Conservation (phyloP, 2,329 filamentous ascomycete genomes). For the Pseudopithomyces maydicus region DNA sequence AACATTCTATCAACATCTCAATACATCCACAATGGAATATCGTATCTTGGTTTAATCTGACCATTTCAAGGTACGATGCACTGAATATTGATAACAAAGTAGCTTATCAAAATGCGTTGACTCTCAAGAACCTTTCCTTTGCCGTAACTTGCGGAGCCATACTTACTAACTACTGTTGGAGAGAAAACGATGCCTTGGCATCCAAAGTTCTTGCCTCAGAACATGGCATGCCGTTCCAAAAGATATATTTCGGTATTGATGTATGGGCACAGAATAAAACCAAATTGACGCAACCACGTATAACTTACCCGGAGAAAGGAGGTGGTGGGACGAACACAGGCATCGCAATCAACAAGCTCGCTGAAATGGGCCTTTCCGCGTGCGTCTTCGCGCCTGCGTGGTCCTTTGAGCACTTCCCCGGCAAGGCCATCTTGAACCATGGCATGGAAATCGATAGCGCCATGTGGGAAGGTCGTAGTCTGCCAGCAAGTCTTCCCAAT, state of each 20-base stretch:
- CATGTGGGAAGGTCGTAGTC: constrained; percentile 42
- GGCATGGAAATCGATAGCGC: constrained; percentile 33
- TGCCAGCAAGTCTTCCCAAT: constrained; percentile 22
- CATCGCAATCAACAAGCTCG: constrained; percentile 45
- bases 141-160: constrained; percentile 45
- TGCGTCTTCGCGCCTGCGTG: constrained; percentile 54
- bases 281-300: constrained; percentile 31
- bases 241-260: constrained; percentile 52
- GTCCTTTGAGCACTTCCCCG: constrained; percentile 52
- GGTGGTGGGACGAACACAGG: constrained; percentile 52
- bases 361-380: constrained; percentile 41
- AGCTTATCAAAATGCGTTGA: constrained; percentile 53
- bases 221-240: constrained; percentile 24
- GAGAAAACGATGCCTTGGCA: constrained; percentile 25
- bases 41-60: background rate
- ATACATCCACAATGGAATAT: background rate
- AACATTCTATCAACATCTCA: background rate
- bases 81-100: constrained; percentile 50
- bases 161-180: constrained; percentile 55
- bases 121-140: constrained; percentile 44
- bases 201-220: constrained; percentile 32
- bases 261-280: constrained; percentile 52
- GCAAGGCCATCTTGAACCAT: background rate
- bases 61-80: constrained; percentile 50
- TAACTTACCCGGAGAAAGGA: constrained; percentile 44